phyloP scores from a whole-genome alignment of 2,329 filamentous ascomycete species.

The Ampelomyces quisqualis region DNA sequence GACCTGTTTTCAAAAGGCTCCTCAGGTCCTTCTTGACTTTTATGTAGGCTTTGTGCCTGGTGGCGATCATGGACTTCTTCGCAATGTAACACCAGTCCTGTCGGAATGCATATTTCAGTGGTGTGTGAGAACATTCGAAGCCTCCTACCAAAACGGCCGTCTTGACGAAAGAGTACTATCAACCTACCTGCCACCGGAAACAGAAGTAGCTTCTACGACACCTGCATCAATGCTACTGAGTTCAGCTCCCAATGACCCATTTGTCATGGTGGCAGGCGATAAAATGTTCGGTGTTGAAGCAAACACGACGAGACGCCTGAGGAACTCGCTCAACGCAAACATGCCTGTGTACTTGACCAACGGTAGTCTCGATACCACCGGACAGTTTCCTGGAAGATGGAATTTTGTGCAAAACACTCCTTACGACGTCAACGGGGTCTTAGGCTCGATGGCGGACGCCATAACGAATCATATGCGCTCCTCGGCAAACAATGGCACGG shows the following conservation, averaged over 20 bases:
- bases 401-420: constrained; percentile 12
- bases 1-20: constrained; percentile 8
- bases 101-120: constrained; percentile 18
- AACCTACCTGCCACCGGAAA: neutral
- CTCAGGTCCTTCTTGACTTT: constrained; percentile 12
- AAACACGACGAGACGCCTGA: constrained; percentile 1
- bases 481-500: constrained; percentile 3
- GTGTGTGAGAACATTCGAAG: constrained; percentile 14
- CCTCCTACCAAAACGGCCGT: constrained; percentile 4
- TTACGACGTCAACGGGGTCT: constrained; percentile 11
- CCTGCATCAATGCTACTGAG: neutral
- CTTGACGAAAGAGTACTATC: constrained; percentile 6
- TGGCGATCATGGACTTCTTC: constrained; percentile 3
- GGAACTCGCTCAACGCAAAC: neutral
- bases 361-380: neutral
- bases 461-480: constrained; percentile 16
- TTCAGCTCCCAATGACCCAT: neutral
- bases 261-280: neutral
- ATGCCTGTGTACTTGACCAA: neutral
- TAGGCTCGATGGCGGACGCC: constrained; percentile 10
- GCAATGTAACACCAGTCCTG: constrained; percentile 16
- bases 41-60: constrained; percentile 18
- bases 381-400: constrained; percentile 8
- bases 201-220: too few relatives aligned
- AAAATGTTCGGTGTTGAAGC: constrained; percentile 1